Evolutionary conservation across 2,329 filamentous ascomycete species (phyloP).

Genomic region (Stagonosporopsis chrysanthemi): DNA sequence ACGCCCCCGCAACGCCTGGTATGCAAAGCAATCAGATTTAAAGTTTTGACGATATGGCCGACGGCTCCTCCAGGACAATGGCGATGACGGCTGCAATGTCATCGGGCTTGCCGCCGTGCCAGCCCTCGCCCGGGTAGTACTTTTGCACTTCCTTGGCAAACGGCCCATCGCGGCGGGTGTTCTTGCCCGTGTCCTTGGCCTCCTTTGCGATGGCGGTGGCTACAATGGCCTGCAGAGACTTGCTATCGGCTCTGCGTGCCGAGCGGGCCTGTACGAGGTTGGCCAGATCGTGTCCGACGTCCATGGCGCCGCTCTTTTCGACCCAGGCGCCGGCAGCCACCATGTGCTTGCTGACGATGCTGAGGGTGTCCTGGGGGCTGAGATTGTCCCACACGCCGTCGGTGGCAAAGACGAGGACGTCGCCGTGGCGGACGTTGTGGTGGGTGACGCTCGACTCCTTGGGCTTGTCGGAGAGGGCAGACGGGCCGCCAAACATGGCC

Average conservation of each 20-base stretch:
- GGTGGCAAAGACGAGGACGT: conserved; percentile 91
- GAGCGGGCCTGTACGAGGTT: conserved; percentile 61
- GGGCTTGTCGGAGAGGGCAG: conserved; percentile 81
- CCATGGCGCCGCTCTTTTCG: conserved; percentile 55
- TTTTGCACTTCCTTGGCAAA: conserved; percentile 95
- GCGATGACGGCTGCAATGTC: conserved; percentile 90
- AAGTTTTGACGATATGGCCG: conserved; percentile 17
- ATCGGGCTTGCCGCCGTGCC: conserved; percentile 91
- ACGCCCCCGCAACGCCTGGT: conserved; percentile 14
- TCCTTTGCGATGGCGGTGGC: conserved; percentile 81
- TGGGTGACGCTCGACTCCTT: conserved; percentile 81
- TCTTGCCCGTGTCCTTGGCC: conserved; percentile 84
- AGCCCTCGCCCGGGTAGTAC: conserved; percentile 84
- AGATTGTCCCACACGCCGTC: conserved; percentile 98
- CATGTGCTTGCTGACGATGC: conserved; percentile 81
- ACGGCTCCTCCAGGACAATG: conserved; percentile 41
- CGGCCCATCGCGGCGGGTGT: conserved; percentile 83
- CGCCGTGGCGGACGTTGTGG: conserved; percentile 82
- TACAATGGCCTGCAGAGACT: conserved; percentile 77
- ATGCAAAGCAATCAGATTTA: conserved; percentile 14
- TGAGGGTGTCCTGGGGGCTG: conserved; percentile 86
- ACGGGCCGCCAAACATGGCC: conserved; percentile 74
- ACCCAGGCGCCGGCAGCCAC: conserved; percentile 76
- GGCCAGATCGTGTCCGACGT: conserved; percentile 67
- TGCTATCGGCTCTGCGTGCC: conserved; percentile 49